A percentile compares a stretch with the other conserved stretches of the same genome.
Evolutionary conservation across 768 basidiomycete species (phyloP).

Genomic region (Tricholoma sp.): DNA sequence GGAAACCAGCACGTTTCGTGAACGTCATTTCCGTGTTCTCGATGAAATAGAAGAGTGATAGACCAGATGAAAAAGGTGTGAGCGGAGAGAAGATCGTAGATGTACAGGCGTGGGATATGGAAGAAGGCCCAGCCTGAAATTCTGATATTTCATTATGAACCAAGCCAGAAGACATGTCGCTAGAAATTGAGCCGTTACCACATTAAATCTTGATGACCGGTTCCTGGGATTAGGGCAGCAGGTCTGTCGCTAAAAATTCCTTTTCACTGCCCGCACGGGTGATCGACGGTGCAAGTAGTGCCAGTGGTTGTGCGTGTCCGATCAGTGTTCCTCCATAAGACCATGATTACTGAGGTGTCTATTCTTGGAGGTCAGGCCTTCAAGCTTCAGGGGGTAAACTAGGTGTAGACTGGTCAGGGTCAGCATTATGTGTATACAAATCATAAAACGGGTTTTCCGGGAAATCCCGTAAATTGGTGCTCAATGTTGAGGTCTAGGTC

Average conservation of each 20-base stretch:
- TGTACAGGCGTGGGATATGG: not conserved
- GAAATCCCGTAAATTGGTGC: not conserved
- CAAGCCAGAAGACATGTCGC: not conserved
- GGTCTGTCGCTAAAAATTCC: not conserved
- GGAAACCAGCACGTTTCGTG: not conserved
- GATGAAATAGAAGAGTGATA: not conserved
- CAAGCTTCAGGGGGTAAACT: no score
- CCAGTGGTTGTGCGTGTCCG: not conserved
- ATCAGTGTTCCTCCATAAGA: not conserved
- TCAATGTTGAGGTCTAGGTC: not conserved
- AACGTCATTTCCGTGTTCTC: not conserved
- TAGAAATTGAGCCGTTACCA: not conserved
- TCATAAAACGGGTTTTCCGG: not conserved
- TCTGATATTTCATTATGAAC: not conserved
- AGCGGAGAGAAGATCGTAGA: not conserved
- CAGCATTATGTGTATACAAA: not conserved
- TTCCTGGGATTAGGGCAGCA: not conserved
- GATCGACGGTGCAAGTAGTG: not conserved
- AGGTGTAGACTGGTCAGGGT: not conserved
- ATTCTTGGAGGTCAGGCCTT: no score
- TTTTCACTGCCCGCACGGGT: no score
- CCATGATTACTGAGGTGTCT: not conserved
- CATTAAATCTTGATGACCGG: no score
- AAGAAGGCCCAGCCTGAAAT: not conserved
- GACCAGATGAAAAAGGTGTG: not conserved